Conservation (phyloP, 176 grass and related monocot genomes). For the Oryza punctata region DNA sequence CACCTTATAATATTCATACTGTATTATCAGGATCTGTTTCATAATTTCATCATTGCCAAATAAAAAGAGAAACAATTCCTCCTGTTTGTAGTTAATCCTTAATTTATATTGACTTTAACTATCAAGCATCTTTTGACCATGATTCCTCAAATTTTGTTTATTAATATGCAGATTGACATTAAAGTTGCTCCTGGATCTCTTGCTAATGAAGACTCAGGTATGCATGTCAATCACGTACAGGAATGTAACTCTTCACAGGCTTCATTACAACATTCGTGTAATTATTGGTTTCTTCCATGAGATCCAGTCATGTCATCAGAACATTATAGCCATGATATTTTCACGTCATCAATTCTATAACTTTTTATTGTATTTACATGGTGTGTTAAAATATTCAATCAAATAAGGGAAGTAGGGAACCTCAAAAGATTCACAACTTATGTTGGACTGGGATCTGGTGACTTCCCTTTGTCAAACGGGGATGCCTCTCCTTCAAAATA, state of each 20-base stretch:
- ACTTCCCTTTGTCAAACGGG: neutral
- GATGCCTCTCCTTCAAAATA: neutral
- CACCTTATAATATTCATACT: neutral
- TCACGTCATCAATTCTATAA: neutral
- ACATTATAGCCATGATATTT: neutral
- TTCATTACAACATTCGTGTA: neutral
- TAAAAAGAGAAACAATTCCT: neutral
- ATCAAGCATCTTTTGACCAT: neutral
- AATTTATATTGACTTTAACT: neutral
- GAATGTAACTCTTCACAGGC: neutral
- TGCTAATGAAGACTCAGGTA: slow-evolving; percentile 91
- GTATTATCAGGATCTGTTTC: neutral
- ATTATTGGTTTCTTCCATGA: neutral
- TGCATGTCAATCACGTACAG: neutral
- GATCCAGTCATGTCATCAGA: neutral
- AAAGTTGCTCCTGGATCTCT: slow-evolving; percentile 90
- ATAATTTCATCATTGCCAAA: neutral
- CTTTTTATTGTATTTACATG: neutral
- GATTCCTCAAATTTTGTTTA: slow-evolving; percentile 17
- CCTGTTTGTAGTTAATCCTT: neutral
- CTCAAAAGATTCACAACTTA: neutral
- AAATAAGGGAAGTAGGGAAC: neutral
- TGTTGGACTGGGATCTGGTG: neutral
- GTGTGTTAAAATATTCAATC: slow-evolving; percentile 4
- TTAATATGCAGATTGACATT: slow-evolving; percentile 75